Evolutionary conservation across 2,329 filamentous ascomycete genomes (phyloP).

Genomic region (Aspergillus pseudoglaucus): DNA sequence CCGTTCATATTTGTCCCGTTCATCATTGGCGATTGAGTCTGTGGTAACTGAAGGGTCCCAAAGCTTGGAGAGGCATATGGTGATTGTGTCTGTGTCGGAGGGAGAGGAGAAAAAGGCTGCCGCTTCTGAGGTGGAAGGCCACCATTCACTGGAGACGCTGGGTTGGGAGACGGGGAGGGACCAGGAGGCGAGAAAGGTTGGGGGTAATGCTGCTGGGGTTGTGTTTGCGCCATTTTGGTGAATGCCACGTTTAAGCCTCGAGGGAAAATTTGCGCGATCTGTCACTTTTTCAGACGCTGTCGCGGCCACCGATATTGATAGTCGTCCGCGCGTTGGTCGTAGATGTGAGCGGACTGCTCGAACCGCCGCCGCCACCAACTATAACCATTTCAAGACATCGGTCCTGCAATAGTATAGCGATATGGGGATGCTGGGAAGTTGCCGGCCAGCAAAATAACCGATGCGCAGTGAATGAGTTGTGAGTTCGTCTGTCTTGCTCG

Average conservation of each 20-base stretch:
- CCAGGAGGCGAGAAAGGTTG: conserved; percentile 59
- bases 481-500: conserved; percentile 9
- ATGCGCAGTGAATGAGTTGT: conserved; percentile 10
- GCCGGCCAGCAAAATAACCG: conserved; percentile 3
- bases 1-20: conserved; percentile 45
- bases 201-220: conserved; percentile 46
- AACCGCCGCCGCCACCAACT: conserved; percentile 28
- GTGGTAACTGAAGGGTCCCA: conserved; percentile 41
- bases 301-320: conserved; percentile 14
- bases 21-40: conserved; percentile 22
- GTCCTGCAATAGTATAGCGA: background rate
- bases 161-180: conserved; percentile 55
- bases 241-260: conserved; percentile 3
- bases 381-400: conserved; percentile 32
- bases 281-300: conserved; percentile 16
- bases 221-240: conserved; percentile 54
- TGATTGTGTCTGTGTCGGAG: conserved; percentile 50
- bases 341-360: conserved; percentile 34
- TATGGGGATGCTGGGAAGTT: background rate
- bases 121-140: conserved; percentile 64
- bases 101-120: conserved; percentile 63
- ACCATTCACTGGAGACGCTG: conserved; percentile 44
- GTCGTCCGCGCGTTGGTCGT: conserved; percentile 25
- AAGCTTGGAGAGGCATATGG: conserved; percentile 59
- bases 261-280: conserved; percentile 8